Conservation (phyloP, 108 stramenopile species). For the Skeletonema menzelii region DNA sequence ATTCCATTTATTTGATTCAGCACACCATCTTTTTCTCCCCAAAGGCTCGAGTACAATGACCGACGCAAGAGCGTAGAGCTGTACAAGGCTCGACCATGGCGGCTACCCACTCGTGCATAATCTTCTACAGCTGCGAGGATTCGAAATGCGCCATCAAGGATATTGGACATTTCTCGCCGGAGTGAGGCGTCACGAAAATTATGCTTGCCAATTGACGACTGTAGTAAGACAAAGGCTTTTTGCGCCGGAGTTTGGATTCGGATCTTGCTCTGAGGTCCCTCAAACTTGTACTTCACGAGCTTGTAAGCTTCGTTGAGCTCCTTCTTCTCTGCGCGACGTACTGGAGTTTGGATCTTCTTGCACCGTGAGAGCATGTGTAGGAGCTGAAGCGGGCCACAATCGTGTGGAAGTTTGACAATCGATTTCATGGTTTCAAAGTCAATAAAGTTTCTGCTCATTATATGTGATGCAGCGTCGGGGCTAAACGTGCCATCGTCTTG, state of each 20-base stretch:
- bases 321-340: slow-evolving; percentile 80
- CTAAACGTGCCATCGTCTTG: slow-evolving; percentile 38
- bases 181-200: slow-evolving; percentile 66
- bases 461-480: slow-evolving; percentile 50
- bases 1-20: slow-evolving; percentile 79
- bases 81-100: slow-evolving; percentile 62
- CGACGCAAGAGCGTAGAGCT: slow-evolving; percentile 60
- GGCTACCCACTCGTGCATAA: slow-evolving; percentile 66
- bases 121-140: slow-evolving; percentile 77
- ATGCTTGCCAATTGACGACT: slow-evolving; percentile 69
- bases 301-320: slow-evolving; percentile 81
- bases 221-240: slow-evolving; percentile 86
- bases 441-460: slow-evolving; percentile 82
- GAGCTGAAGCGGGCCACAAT: slow-evolving; percentile 59
- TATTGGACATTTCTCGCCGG: slow-evolving; percentile 65
- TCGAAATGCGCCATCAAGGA: slow-evolving; percentile 60
- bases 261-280: slow-evolving; percentile 76
- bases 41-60: slow-evolving; percentile 61
- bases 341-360: slow-evolving; percentile 61
- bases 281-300: slow-evolving; percentile 67
- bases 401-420: slow-evolving; percentile 65
- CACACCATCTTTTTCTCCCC: slow-evolving; percentile 70
- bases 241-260: slow-evolving; percentile 68
- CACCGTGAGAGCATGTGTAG: slow-evolving; percentile 65
- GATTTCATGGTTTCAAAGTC: slow-evolving; percentile 70